Evolutionary conservation across 2,329 filamentous ascomycete genomes (phyloP).

Genomic region (Chlorencoelia australis): DNA sequence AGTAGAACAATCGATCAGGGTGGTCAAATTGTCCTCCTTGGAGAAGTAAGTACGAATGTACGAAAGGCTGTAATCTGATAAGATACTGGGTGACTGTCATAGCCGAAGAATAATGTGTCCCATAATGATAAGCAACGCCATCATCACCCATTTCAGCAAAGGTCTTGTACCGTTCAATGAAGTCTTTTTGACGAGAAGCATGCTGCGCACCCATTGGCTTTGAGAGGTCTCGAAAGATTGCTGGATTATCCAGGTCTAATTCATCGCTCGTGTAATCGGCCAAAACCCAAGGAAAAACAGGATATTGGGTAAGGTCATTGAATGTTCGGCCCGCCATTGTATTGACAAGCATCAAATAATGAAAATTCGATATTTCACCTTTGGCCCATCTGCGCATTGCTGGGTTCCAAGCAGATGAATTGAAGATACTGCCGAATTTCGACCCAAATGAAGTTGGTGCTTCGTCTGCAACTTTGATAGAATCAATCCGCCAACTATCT

Average conservation of each 20-base stretch:
- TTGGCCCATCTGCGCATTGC: constrained; percentile 83
- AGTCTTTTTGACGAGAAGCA: constrained; percentile 62
- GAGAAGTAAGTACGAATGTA: constrained; percentile 86
- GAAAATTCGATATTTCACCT: constrained; percentile 96
- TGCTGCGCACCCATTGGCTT: constrained; percentile 96
- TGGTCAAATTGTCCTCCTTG: constrained; percentile 97
- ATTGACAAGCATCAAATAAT: constrained; percentile 97
- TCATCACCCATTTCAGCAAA: constrained; percentile 79
- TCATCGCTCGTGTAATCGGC: constrained; percentile 94
- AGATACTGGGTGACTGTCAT: constrained; percentile 98
- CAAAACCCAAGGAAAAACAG: constrained; percentile 94
- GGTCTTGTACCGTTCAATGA: constrained; percentile 73
- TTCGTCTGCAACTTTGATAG: constrained; percentile 58
- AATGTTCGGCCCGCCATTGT: constrained; percentile 95
- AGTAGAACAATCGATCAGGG: constrained; percentile 90
- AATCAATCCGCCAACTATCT: constrained; percentile 85
- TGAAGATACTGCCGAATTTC: constrained; percentile 88
- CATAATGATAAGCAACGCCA: constrained; percentile 84
- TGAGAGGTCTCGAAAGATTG: constrained; percentile 79
- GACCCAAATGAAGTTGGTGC: constrained; percentile 60
- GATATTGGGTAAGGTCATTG: constrained; percentile 96
- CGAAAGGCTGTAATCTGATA: constrained; percentile 89
- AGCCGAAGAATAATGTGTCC: constrained; percentile 95
- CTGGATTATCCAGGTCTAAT: constrained; percentile 74
- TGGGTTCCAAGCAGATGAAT: constrained; percentile 69